Evolutionary conservation across 345 rosid genomes (phyloP).

Genomic region (Microcos paniculata): DNA sequence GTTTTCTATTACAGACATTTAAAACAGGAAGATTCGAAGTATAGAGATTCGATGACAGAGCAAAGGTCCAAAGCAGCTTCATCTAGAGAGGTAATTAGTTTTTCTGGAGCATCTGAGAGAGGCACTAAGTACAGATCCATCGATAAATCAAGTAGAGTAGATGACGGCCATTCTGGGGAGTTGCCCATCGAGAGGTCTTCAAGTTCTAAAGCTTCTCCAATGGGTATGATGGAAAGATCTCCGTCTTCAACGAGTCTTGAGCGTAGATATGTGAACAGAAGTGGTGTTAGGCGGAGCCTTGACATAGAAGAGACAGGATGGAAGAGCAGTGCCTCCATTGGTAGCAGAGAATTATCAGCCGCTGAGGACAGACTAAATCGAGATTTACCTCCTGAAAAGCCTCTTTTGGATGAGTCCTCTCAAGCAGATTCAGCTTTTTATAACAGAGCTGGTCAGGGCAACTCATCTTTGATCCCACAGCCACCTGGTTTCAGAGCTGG

Average conservation of each 20-base stretch:
- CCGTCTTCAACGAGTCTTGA: slow-evolving; percentile 78
- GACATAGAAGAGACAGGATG: slow-evolving; percentile 75
- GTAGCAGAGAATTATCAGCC: slow-evolving; percentile 56
- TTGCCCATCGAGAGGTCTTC: slow-evolving; percentile 64
- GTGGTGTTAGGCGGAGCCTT: slow-evolving; percentile 56
- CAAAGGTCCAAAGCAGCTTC: slow-evolving; percentile 54
- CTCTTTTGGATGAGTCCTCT: slow-evolving; percentile 53
- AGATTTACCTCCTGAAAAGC: slow-evolving; percentile 55
- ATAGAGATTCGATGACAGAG: slow-evolving; percentile 48
- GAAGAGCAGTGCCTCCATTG: slow-evolving; percentile 48
- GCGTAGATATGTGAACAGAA: slow-evolving; percentile 57
- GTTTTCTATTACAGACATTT: slow-evolving; percentile 47
- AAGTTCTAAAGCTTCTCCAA: slow-evolving; percentile 72
- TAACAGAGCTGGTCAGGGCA: slow-evolving; percentile 52
- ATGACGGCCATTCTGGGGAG: slow-evolving; percentile 67
- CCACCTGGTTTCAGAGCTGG: slow-evolving; percentile 64
- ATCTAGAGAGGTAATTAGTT: slow-evolving; percentile 41
- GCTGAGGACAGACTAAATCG: slow-evolving; percentile 53
- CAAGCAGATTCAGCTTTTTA: slow-evolving; percentile 60
- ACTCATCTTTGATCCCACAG: slow-evolving; percentile 56
- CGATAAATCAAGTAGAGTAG: slow-evolving; percentile 57
- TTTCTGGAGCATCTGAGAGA: slow-evolving; percentile 63
- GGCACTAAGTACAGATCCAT: slow-evolving; percentile 52
- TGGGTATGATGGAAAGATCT: slow-evolving; percentile 69
- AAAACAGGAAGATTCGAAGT: slow-evolving; percentile 47